Evolutionary conservation across 306 rosid genomes (phyloP), one percentile per base, ranked within the genome.

Genomic region (Dicorynia guianensis): DNA sequence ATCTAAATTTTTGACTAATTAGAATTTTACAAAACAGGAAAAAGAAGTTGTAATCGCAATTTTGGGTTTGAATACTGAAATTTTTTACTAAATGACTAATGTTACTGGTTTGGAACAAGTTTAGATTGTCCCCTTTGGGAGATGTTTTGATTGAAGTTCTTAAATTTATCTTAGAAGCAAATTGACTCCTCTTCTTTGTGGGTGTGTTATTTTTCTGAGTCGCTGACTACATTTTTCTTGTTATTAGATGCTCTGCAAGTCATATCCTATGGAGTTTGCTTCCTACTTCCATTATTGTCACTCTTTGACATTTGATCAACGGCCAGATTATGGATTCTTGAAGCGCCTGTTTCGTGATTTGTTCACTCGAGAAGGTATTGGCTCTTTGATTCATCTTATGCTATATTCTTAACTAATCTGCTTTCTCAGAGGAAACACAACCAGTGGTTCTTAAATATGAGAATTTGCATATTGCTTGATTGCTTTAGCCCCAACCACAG

Each of bases 221-320:
- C 20, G 20, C 63, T 76, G 58, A 77, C 76, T 68, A 25, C 55
- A 35, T 42, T 39, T 76, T 73, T 81, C 62, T 60, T 71, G 54
- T 54, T 82, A 57, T 77, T 69, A 89, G 96, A 70, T 76, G 69
- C 86, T 90, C 25, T 90, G 93, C 81, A 81, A 81, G 79, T 85
- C 93, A 3, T 80, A 83, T 81, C 91, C 93, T 2, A 85, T 39
- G 77, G 96, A 91, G 83, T 87, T 91, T 5, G 81, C 93, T 50
- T 85, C 93, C 35, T 91, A 88, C 87, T 87, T 91, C 65, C 89
- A 83, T 63, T 88, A 87, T 76, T 91, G 96, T 79, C 91, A 66
- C 76, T 88, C 96, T 4, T 80, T 91, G 76, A 75, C 83, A 57
- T 91, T 91, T 80, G 96, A 91, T 74, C 93, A 91, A 81, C 84